Base-by-base conservation (phyloP, 2,329 filamentous ascomycete genomes). In the Hirsutella thompsonii region DNA sequence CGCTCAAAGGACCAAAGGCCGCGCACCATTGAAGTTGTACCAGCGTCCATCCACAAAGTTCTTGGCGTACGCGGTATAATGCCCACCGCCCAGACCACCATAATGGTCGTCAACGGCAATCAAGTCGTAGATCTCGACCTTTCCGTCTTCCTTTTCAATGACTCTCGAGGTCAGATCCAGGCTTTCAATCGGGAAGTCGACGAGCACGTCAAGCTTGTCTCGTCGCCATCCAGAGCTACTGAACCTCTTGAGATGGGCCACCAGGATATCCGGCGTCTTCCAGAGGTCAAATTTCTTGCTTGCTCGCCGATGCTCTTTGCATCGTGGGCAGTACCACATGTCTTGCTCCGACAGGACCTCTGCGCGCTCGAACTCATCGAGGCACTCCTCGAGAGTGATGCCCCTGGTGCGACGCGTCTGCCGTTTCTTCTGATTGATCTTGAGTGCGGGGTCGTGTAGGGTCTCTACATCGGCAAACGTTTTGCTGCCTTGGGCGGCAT, bases 251-350 rank as follows among this genome's bases (percentile, higher is more conserved):
- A 98, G 71, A 56, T 98, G 92, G 46, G 95, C 83, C 35, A 96
- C 83, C 14, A 98, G 73, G 46, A 96, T 93, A 58, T 98, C 92
- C 1, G 92, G 92, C 2, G 85, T 82, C 55, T 90, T 95, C 92
- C 92, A 98, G 16, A 98, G 75, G 55, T 96, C 89, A 40, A 98
- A 87, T 54, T 92, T 95, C 68, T 98, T 98, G 63, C 82, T 89
- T 18, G 92, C 92, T 45, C 87, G 81, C 14, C 87, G 79, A 53
- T 94, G 83, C 52, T 94, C 86, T 59, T 96, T 96, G 71, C 92
- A 98, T 23, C 87, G 78, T 42, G 87, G 90, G 56, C 92, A 98
- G 58, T 93, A 96, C 92, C 92, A 98, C 45, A 87, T 90, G 57
- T 98, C 93, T 55, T 93, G 84, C 58, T 95, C 87, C 0, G 90